phyloP scores from a whole-genome alignment of 352 stramenopile species.

The Phytophthora pistaciae region DNA sequence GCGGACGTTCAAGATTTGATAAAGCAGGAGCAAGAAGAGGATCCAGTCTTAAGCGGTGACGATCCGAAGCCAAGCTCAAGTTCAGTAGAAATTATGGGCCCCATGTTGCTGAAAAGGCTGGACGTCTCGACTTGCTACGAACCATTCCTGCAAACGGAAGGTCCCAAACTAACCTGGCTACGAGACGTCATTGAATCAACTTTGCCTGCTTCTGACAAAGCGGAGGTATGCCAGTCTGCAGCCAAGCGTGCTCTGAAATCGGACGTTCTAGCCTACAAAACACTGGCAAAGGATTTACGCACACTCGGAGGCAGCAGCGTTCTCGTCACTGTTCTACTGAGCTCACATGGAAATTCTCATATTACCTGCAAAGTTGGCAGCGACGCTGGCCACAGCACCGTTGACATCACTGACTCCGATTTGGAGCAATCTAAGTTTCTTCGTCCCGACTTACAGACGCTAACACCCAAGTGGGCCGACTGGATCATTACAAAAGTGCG shows the following conservation, averaged over 20 bases:
- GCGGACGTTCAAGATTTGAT: background rate
- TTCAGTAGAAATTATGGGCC: background rate
- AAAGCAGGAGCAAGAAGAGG: slow-evolving; percentile 1
- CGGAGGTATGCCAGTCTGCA: background rate
- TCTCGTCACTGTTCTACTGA: slow-evolving; percentile 47
- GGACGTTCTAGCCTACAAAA: slow-evolving; percentile 44
- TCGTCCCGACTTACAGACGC: slow-evolving; percentile 40
- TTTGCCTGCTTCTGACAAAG: background rate
- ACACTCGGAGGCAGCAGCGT: slow-evolving; percentile 19
- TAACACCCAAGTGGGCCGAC: slow-evolving; percentile 47
- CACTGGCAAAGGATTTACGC: slow-evolving; percentile 51
- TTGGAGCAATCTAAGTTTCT: slow-evolving; percentile 32
- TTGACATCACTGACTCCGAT: slow-evolving; percentile 31
- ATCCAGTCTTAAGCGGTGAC: background rate
- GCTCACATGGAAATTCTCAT: slow-evolving; percentile 40
- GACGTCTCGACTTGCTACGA: slow-evolving; percentile 25
- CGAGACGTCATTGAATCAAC: slow-evolving; percentile 12
- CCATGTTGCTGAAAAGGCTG: slow-evolving; percentile 20
- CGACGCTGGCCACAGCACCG: slow-evolving; percentile 2
- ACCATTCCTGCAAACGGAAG: slow-evolving; percentile 35
- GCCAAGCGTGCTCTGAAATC: slow-evolving; percentile 1
- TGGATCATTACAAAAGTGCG: slow-evolving; percentile 47
- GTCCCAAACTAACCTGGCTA: slow-evolving; percentile 29
- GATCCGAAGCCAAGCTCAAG: background rate
- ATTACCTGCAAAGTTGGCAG: slow-evolving; percentile 34